Evolutionary conservation across 176 grass and related monocot species (phyloP), one percentile per base, ranked within the genome.

Genomic region (Tillandsia fasciculata): DNA sequence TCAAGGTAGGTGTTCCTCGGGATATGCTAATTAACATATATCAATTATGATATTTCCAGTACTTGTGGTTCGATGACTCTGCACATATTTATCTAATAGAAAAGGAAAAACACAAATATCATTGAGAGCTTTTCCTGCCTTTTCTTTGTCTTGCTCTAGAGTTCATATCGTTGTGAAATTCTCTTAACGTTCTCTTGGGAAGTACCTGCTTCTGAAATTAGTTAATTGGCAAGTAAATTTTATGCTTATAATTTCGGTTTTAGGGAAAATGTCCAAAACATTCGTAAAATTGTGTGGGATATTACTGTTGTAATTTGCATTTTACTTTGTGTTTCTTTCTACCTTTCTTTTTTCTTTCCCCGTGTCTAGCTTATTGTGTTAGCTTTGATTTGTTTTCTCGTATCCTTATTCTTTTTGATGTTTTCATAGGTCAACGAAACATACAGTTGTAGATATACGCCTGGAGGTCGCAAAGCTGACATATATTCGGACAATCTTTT

Each of bases 391-490:
- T 67, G 74, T 18, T 20, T 48, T 10, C 65, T 64, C 53, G 9
- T 2, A 69, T 52, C 75, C 64, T 81, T 49, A 24, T 76, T 53
- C 73, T 18, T 23, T 58, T 67, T 22, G 3, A 42, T 63, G 23
- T 70, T 72, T 63, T 76, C 68, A 71, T 81, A 96, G 93, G 89
- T 96, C 51, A 96, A 97, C 67, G 88, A 97, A 82, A 92, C 93
- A 1, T 97, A 85, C 77, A 92, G 64, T 49, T 97, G 93, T 69
- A 85, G 84, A 64, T 97, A 97, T 70, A 87, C 65, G 9, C 69
- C 87, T 57, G 93, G 93, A 29, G 85, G 87, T 85, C 81, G 76
- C 67, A 96, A 87, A 67, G 88, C 86, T 49, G 89, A 96, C 50
- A 85, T 96, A 65, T 86, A 90, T 76, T 72, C 71, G 8, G 86